Conservation (phyloP, 148 eudicot genomes). For the Fallopia convolvulus region DNA sequence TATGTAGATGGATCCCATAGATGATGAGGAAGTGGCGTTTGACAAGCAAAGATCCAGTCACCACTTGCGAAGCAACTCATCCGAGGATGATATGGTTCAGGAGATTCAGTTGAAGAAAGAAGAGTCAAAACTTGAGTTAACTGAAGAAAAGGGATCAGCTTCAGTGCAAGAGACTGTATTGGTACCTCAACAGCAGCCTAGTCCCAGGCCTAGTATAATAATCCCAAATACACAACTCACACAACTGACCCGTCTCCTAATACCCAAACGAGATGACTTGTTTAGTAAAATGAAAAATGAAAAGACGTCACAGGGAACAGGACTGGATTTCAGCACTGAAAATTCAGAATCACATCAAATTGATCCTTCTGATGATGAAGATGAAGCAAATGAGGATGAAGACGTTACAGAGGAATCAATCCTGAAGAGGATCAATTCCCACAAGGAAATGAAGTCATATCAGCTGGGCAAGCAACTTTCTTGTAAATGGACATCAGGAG, state of each 20-base stretch:
- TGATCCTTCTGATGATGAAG: conserved; percentile 14
- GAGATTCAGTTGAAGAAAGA: conserved; percentile 18
- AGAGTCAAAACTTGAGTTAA: conserved; percentile 19
- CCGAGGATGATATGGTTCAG: conserved; percentile 52
- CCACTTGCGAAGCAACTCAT: conserved; percentile 53
- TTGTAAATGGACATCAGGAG: conserved; percentile 88
- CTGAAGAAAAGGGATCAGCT: conserved; percentile 14
- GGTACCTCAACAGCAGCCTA: conserved; percentile 8
- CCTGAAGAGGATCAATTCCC: conserved; percentile 61
- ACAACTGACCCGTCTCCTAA: conserved; percentile 39
- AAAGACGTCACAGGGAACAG: background rate
- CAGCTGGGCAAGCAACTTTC: conserved; percentile 80
- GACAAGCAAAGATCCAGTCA: conserved; percentile 37
- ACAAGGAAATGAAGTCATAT: conserved; percentile 61
- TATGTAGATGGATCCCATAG: conserved; percentile 69
- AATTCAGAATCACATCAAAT: conserved; percentile 1
- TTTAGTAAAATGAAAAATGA: conserved; percentile 25
- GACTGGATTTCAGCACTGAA: background rate
- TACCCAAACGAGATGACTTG: conserved; percentile 47
- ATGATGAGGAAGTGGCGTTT: conserved; percentile 45
- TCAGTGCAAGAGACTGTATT: conserved; percentile 18
- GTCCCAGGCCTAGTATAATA: conserved; percentile 16
- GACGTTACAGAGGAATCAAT: conserved; percentile 37
- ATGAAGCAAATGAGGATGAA: conserved; percentile 24
- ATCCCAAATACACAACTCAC: conserved; percentile 23